Conservation (phyloP, 805 yeast genomes). For the Suhomyces vadensis region DNA sequence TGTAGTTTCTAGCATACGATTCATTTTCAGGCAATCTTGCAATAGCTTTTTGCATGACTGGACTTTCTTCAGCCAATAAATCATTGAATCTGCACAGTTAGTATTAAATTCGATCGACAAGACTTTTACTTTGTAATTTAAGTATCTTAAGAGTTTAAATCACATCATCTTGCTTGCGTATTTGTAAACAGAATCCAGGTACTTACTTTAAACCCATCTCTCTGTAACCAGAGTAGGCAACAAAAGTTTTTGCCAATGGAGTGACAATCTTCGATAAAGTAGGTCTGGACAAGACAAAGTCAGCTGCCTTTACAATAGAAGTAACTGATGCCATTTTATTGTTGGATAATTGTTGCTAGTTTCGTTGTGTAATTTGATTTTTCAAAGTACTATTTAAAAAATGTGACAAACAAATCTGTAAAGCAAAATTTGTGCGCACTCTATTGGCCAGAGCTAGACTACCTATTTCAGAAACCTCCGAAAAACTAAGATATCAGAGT, state of each 20-base stretch:
- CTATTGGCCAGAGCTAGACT: conserved; percentile 30
- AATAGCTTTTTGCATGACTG: conserved; percentile 82
- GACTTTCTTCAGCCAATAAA: conserved; percentile 82
- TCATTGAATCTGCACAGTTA: conserved; percentile 65
- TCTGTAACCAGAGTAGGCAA: conserved; percentile 86
- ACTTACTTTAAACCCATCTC: conserved; percentile 76
- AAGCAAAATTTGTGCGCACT: conserved; percentile 20
- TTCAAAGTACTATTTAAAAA: background rate
- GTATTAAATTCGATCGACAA: conserved; percentile 10
- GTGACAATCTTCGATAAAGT: conserved; percentile 69
- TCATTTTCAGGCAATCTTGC: conserved; percentile 83
- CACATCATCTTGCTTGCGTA: background rate
- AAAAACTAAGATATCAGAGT: background rate
- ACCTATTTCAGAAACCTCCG: conserved; percentile 14
- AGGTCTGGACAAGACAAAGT: conserved; percentile 80
- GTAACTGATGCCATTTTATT: conserved; percentile 58
- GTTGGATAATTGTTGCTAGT: background rate
- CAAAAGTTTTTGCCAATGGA: conserved; percentile 78
- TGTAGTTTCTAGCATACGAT: conserved; percentile 86
- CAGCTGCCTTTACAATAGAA: conserved; percentile 70
- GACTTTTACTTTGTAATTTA: no score
- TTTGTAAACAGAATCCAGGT: no score
- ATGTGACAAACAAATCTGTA: conserved; percentile 1
- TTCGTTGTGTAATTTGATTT: background rate
- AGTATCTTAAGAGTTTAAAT: no score